Conservation (phyloP, 495 filamentous ascomycete species). For the Pseudevernia furfuracea region DNA sequence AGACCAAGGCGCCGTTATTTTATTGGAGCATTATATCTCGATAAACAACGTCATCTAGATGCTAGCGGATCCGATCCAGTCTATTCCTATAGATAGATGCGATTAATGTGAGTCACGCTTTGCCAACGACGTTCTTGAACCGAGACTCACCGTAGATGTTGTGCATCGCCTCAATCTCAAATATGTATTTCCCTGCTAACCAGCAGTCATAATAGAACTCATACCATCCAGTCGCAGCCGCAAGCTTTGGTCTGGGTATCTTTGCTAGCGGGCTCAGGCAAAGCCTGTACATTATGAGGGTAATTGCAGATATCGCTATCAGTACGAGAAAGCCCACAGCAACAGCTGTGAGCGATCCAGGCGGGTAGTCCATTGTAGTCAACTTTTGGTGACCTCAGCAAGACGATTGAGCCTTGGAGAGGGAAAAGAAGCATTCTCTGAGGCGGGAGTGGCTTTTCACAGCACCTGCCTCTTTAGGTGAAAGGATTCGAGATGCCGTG, state of each 20-base stretch:
- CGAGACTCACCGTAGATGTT: constrained; percentile 37
- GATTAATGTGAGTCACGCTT: constrained; percentile 39
- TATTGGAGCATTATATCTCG: too few species aligned
- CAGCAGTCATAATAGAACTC: constrained; percentile 45
- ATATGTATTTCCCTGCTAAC: constrained; percentile 33
- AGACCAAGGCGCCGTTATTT: too few species aligned
- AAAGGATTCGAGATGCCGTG: too few species aligned
- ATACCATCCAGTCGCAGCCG: constrained; percentile 43
- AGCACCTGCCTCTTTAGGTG: too few species aligned
- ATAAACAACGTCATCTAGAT: too few species aligned
- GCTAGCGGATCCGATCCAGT: too few species aligned
- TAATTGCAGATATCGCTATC: background rate
- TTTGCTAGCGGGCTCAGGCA: constrained; percentile 37
- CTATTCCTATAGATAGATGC: too few species aligned
- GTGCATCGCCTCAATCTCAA: constrained; percentile 41
- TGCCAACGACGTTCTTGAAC: background rate
- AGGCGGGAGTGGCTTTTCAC: too few species aligned
- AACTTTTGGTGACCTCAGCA: too few species aligned
- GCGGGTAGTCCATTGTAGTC: too few species aligned
- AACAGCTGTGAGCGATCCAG: background rate
- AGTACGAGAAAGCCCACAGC: background rate
- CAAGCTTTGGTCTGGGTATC: constrained; percentile 44
- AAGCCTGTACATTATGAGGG: constrained; percentile 27
- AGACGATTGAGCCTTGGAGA: too few species aligned
- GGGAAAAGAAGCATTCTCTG: too few species aligned